Evolutionary conservation across 169 alveolate genomes (phyloP), one percentile per base, ranked within the genome.

Genomic region (Plasmodium chabaudi): DNA sequence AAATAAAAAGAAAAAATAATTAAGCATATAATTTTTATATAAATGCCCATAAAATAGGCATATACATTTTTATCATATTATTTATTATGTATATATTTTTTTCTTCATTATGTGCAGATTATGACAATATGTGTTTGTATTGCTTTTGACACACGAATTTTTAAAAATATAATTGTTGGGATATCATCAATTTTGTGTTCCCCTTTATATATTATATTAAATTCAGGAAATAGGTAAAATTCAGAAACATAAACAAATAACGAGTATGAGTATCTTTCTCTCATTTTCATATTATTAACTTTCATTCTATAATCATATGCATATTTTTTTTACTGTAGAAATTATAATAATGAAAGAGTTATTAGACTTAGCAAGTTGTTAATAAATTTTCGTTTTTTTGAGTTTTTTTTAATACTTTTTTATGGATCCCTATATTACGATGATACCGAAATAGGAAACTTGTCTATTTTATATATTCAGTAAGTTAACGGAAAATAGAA

Each of bases 101-200:
- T 15, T 10, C 27, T 61, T 23, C 42, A 15, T 17, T 46, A 17
- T 9, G 17, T 63, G 68, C 65, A 79, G 89, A 67, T 79, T 65
- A 53, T 79, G 89, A 79, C 89, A 13, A 79, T 79, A 79, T 79
- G 89, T 49, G 82, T 79, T 34, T 60, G 89, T 71, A 79, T 79
- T 17, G 89, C 89, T 42, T 79, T 79, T 49, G 89, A 79, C 68
- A 79, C 82, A 5, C 89, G 68, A 61, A 79, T 79, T 79, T 79
- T 79, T 67, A 79, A 79, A 79, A 79, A 79, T 61, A 79, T 79
- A 65, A 79, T 79, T 79, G 57, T 79, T n/a, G 89, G 89, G 5
- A 79, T 79, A 56, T 79, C 89, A 34, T 64, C 89, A 65, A 79
- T 79, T 79, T 67, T 79, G 55, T 79, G 65, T 68, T 79, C 89